Evolutionary conservation across 805 yeast genomes (phyloP), one percentile per base, ranked within the genome.

Genomic region (Spencermartinsiella europaea): DNA sequence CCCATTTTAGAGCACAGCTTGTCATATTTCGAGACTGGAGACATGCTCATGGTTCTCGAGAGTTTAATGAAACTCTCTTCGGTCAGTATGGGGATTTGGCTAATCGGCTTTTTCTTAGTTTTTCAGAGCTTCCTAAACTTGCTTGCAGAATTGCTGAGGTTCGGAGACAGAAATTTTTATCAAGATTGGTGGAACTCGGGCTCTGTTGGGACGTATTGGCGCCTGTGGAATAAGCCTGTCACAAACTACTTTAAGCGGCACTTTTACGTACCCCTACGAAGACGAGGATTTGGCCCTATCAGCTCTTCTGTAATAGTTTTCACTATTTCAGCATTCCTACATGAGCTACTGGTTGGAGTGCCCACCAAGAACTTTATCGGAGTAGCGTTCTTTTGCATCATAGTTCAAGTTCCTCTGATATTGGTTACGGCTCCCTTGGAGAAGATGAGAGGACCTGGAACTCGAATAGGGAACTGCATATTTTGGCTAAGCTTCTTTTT

Each of bases 171-270:
- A 16, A 67, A 69, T 5, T 73, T 73, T 57, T 73, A 73, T 47
- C 67, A 62, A 27, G 74, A 72, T 49, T 73, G 77, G 77, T 73
- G 77, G 77, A 73, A 73, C 47, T 67, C 75, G 1, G 70, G 72
- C n/a, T 67, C 75, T 15, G 70, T 73, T 10, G 72, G 71, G 16
- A 63, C 72, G 15, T 73, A 71, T 53, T 73, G 77, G 77, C 61
- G 68, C 21, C 60, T 62, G 40, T 73, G 77, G 77, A 73, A 73
- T 56, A 63, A 59, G 49, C 75, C 76, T 1, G 70, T 72, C 34
- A 57, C 67, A 37, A 65, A 66, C 50, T 73, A 68, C 55, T 69
- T 73, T 52, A 57, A 65, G 17, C 63, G 76, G 5, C 77, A 73
- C 50, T 43, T 73, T 28, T 71, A 68, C 49, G 54, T 57, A 1